These are phyloP conservation scores for Aspergillus hancockii DNA, from an alignment of 495 filamentous ascomycete genomes.

Conservation along the genomic window DNA sequence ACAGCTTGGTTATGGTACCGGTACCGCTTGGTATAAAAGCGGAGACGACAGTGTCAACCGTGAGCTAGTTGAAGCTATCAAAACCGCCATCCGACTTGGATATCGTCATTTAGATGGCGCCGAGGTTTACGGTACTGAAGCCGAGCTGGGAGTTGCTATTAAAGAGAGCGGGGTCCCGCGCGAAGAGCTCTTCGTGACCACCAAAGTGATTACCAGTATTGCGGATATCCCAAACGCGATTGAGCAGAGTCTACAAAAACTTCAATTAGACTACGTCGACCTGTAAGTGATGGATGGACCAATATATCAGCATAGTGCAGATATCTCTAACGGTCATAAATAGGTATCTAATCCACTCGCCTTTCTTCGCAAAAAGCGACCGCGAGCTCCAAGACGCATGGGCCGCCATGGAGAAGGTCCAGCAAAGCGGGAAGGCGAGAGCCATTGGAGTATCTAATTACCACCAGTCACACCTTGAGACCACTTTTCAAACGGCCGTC, in stretches of 20 bases:
- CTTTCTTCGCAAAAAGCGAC: constrained; percentile 65
- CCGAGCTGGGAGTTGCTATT: constrained; percentile 68
- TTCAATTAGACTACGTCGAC: constrained; percentile 77
- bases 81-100: constrained; percentile 52
- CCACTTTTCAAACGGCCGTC: constrained; percentile 64
- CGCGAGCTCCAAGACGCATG: constrained; percentile 68
- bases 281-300: constrained; percentile 10
- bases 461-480: constrained; percentile 65
- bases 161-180: constrained; percentile 56
- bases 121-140: constrained; percentile 74
- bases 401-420: constrained; percentile 75
- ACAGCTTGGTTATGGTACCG: neutral
- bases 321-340: neutral
- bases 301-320: neutral
- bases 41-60: neutral
- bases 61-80: constrained; percentile 39
- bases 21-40: neutral
- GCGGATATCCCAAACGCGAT: constrained; percentile 59
- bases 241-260: constrained; percentile 62
- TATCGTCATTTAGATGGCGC: constrained; percentile 75
- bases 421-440: constrained; percentile 65
- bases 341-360: constrained; percentile 77
- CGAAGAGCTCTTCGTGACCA: constrained; percentile 56
- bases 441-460: constrained; percentile 89
- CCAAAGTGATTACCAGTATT: constrained; percentile 12